phyloP scores from a whole-genome alignment of 768 basidiomycete species.

The Tephrocybe sp. region DNA sequence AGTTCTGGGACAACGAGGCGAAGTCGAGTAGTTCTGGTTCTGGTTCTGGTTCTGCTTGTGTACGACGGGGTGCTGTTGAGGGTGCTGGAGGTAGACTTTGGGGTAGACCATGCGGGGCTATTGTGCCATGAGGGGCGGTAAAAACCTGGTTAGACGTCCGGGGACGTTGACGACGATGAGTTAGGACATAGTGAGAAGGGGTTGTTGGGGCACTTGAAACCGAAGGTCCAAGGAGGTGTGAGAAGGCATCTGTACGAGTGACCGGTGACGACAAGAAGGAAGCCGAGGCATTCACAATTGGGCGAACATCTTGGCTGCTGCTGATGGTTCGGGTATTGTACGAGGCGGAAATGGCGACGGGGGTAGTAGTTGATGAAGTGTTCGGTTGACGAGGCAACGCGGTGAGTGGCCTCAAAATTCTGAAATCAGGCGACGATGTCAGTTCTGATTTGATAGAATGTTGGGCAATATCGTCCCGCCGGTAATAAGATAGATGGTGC shows the following conservation, averaged over 20 bases:
- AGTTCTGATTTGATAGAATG: constrained; percentile 41
- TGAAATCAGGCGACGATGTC: constrained; percentile 51
- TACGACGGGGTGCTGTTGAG: constrained; percentile 52
- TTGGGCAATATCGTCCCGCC: constrained; percentile 8
- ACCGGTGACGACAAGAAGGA: constrained; percentile 38
- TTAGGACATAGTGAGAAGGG: constrained; percentile 60
- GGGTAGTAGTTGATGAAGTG: constrained; percentile 26
- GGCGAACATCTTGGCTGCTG: constrained; percentile 48
- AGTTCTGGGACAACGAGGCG: constrained; percentile 54
- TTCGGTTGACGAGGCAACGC: constrained; percentile 43
- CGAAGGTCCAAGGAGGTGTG: constrained; percentile 48
- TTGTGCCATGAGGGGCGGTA: constrained; percentile 62
- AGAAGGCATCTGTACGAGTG: constrained; percentile 39
- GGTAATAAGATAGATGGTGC: background rate
- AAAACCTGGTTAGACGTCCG: constrained; percentile 70
- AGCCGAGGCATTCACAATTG: constrained; percentile 49
- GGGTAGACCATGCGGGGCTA: constrained; percentile 80
- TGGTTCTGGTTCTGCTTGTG: constrained; percentile 38
- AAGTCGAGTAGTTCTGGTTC: constrained; percentile 41
- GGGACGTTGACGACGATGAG: constrained; percentile 53
- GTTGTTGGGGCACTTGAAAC: constrained; percentile 47
- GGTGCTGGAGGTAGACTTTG: constrained; percentile 69
- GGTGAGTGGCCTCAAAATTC: constrained; percentile 50
- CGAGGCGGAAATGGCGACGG: constrained; percentile 53
- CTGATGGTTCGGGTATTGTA: constrained; percentile 30